Conservation (phyloP, 805 yeast genomes). For the Teunomyces atbi region DNA sequence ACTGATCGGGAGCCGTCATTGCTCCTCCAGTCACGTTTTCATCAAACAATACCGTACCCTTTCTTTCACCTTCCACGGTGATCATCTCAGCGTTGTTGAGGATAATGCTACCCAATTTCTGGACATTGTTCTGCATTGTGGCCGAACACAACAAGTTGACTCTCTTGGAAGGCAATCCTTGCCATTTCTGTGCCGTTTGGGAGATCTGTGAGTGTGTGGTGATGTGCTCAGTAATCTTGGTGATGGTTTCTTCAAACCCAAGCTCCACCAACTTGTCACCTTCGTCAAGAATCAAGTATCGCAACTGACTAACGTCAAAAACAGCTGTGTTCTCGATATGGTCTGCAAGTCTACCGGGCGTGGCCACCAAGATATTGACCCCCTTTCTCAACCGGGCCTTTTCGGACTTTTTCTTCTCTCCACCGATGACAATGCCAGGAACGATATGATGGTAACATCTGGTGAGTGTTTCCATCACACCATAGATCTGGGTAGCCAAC, state of each 20-base stretch:
- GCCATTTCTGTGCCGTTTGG: constrained; percentile 39
- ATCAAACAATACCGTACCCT: constrained; percentile 30
- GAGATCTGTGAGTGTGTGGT: constrained; percentile 43
- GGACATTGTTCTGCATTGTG: constrained; percentile 78
- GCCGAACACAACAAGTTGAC: constrained; percentile 91
- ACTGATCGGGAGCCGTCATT: constrained; percentile 81
- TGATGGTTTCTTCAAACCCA: constrained; percentile 92
- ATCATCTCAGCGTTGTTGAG: constrained; percentile 73
- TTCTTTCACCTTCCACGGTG: constrained; percentile 30
- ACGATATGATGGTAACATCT: constrained; percentile 84
- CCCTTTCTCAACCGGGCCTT: constrained; percentile 96
- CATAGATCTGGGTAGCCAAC: constrained; percentile 83
- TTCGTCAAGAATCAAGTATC: constrained; percentile 93
- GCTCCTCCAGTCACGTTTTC: constrained; percentile 16
- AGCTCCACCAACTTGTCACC: constrained; percentile 95
- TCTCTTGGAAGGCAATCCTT: constrained; percentile 64
- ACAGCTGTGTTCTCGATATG: constrained; percentile 88
- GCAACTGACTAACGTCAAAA: constrained; percentile 66
- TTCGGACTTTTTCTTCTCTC: constrained; percentile 95
- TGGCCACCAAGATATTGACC: constrained; percentile 91
- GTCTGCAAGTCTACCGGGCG: constrained; percentile 95
- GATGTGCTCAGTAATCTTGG: constrained; percentile 65
- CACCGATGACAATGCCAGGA: constrained; percentile 96
- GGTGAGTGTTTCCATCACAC: constrained; percentile 70
- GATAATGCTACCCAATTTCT: constrained; percentile 76